Percentiles rank a stretch among this genome's conserved stretches.
phyloP scores from a whole-genome alignment of 805 yeast species.

The Saturnispora sanitii region DNA sequence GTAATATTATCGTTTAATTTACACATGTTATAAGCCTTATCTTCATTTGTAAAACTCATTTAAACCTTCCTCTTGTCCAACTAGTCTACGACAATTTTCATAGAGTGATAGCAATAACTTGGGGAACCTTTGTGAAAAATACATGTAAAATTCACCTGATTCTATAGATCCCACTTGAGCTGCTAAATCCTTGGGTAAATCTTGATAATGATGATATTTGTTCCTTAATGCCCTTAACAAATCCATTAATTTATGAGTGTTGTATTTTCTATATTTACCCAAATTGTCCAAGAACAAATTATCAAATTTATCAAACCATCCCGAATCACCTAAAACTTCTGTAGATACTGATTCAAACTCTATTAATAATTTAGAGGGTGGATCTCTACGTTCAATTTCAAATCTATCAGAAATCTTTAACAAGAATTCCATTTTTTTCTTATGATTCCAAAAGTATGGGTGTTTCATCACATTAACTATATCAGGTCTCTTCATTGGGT shows the following conservation, averaged over 20 bases:
- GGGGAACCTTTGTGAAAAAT: constrained; percentile 72
- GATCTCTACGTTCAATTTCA: constrained; percentile 81
- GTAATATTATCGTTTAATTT: no score
- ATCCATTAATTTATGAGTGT: constrained; percentile 70
- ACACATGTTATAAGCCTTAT: no score
- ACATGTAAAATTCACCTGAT: constrained; percentile 76
- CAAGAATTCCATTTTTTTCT: constrained; percentile 71
- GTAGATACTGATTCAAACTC: constrained; percentile 60
- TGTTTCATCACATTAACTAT: constrained; percentile 62
- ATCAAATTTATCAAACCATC: constrained; percentile 77
- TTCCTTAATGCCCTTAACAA: constrained; percentile 81
- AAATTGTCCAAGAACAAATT: constrained; percentile 66
- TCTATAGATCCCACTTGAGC: constrained; percentile 55
- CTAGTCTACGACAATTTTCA: constrained; percentile 26
- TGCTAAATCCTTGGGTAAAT: constrained; percentile 61
- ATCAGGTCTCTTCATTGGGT: constrained; percentile 65
- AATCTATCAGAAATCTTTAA: constrained; percentile 84
- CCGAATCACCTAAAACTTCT: constrained; percentile 44
- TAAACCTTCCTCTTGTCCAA: constrained; percentile 44
- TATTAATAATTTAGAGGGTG: constrained; percentile 48
- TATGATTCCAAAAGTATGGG: constrained; percentile 78
- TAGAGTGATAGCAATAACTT: constrained; percentile 66
- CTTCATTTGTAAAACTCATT: constrained; percentile 21
- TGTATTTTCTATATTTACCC: constrained; percentile 86
- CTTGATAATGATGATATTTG: constrained; percentile 91